These are phyloP conservation scores for Globisporangium emineosum DNA, from an alignment of 352 stramenopile genomes.

Conservation along the genomic window DNA sequence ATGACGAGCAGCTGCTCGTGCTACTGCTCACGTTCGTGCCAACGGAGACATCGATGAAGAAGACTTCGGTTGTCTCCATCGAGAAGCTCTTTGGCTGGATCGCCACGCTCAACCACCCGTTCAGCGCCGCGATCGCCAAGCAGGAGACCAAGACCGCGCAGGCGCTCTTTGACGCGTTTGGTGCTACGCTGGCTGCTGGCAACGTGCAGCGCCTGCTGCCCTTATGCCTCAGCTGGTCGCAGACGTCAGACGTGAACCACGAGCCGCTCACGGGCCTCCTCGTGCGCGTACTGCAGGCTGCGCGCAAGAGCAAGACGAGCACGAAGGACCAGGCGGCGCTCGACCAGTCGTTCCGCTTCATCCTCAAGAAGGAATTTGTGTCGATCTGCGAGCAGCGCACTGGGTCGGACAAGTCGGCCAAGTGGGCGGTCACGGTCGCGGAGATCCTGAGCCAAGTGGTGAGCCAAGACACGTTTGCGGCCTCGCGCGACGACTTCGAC, in stretches of 20 bases:
- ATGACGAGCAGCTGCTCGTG: slow-evolving; percentile 58
- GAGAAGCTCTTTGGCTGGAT: slow-evolving; percentile 45
- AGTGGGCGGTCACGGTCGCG: slow-evolving; percentile 35
- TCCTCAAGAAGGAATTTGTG: slow-evolving; percentile 71
- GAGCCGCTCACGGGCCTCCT: slow-evolving; percentile 49
- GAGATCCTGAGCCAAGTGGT: slow-evolving; percentile 49
- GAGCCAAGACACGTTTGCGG: slow-evolving; percentile 30
- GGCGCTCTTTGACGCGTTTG: slow-evolving; percentile 39
- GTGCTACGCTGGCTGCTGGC: slow-evolving; percentile 32
- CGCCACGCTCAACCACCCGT: slow-evolving; percentile 49
- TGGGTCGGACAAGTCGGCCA: slow-evolving; percentile 18
- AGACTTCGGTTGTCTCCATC: slow-evolving; percentile 20
- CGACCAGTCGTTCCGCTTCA: slow-evolving; percentile 46
- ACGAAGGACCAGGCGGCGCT: slow-evolving; percentile 40
- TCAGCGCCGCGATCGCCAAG: slow-evolving; percentile 27
- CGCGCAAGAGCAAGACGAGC: slow-evolving; percentile 36
- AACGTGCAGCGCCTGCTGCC: slow-evolving; percentile 44
- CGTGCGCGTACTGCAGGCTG: slow-evolving; percentile 50
- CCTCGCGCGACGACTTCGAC: slow-evolving; percentile 61
- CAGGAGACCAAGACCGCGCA: slow-evolving; percentile 19
- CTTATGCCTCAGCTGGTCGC: slow-evolving; percentile 62
- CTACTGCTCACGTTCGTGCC: slow-evolving; percentile 54
- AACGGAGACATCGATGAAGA: slow-evolving; percentile 12
- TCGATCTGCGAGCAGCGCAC: slow-evolving; percentile 28
- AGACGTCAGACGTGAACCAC: slow-evolving; percentile 42